phyloP scores from a whole-genome alignment of 2,329 filamentous ascomycete genomes.

The Leptoxyphium fumago region DNA sequence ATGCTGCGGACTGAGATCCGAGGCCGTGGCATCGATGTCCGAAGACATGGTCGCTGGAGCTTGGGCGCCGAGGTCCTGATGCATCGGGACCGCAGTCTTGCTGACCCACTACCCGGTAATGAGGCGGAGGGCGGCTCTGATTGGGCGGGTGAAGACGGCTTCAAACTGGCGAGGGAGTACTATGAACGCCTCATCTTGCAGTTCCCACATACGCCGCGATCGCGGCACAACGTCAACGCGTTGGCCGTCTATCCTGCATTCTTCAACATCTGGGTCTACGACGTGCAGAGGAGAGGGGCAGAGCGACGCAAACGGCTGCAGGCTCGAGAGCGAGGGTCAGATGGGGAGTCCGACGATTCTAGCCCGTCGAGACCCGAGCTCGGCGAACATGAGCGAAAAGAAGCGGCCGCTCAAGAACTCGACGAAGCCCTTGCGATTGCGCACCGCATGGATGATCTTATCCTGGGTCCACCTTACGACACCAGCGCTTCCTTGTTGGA shows the following conservation, averaged over 20 bases:
- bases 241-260: slow-evolving; percentile 70
- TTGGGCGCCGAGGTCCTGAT: slow-evolving; percentile 75
- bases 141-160: slow-evolving; percentile 23
- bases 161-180: slow-evolving; percentile 49
- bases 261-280: slow-evolving; percentile 68
- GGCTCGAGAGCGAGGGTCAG: neutral
- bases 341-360: neutral
- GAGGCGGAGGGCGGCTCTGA: slow-evolving; percentile 1
- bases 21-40: slow-evolving; percentile 49
- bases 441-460: slow-evolving; percentile 52
- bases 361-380: neutral
- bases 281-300: slow-evolving; percentile 45
- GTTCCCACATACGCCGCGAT: slow-evolving; percentile 52
- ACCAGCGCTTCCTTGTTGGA: slow-evolving; percentile 52
- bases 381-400: neutral
- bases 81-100: slow-evolving; percentile 5
- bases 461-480: slow-evolving; percentile 56
- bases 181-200: slow-evolving; percentile 67
- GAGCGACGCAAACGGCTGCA: neutral
- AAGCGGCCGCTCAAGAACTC: slow-evolving; percentile 29
- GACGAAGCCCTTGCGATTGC: slow-evolving; percentile 48
- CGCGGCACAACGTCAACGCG: slow-evolving; percentile 46
- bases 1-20: slow-evolving; percentile 48
- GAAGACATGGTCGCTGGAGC: slow-evolving; percentile 59
- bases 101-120: neutral